Base-by-base conservation (phyloP, 179 eudicot genomes). In the Beta lomatogona region DNA sequence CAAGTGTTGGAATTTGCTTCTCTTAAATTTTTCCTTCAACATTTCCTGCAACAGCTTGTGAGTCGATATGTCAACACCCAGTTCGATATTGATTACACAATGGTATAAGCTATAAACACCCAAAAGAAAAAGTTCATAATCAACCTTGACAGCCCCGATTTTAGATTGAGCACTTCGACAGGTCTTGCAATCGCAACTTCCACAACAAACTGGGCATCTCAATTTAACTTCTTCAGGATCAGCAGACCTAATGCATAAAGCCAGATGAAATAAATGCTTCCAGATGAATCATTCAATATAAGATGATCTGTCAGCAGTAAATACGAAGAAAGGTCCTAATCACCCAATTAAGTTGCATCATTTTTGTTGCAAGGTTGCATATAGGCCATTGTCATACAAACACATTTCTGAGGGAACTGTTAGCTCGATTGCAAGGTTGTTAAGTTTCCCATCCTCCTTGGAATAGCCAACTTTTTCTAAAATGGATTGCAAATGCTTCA, bases 141-240 rank as follows among this genome's bases (percentile, higher is more conserved):
- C 71, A 80, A 93, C 98, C 98, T 92, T 84, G 28, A 82, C 22
- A 77, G 78, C 85, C 57, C 45, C 66, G 63, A 85, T 88, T 86
- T 88, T 90, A 50, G 86, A 84, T 81, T 75, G 88, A 80, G 80
- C 83, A 57, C 59, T 79, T 77, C 60, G 77, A 82, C 99, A 97
- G 63, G 86, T 82, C 80, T 88, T 90, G 83, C 99, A 97, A 80
- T 83, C 83, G 79, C 99, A 97, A 83, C 87, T 89, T 80, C 86
- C 90, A 75, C 81, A 85, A 82, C 99, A 97, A 84, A 92, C 95
- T 66, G 98, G 95, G 79, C 99, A 97, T 84, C 72, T 80, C 76
- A 58, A 70, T 84, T 85, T 85, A 60, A 97, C 82, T 78, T 94
- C 95, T 87, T 89, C 82, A 75, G 88, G 88, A 78, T 85, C 89